phyloP scores from a whole-genome alignment of 805 yeast genomes.

The Candida golubevii region DNA sequence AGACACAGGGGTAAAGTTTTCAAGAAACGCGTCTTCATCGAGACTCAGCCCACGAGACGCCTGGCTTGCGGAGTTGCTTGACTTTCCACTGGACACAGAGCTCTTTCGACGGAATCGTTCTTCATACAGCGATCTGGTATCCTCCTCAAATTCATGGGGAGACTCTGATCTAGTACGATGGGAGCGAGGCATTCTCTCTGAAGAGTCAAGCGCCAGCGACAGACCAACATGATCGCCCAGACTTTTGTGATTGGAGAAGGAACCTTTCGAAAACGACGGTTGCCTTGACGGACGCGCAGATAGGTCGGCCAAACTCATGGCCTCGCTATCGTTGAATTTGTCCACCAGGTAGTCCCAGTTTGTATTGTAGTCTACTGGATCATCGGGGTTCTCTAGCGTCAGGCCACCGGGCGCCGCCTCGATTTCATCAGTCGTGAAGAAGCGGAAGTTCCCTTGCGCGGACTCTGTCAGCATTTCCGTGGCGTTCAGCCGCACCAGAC shows the following conservation, averaged over 20 bases:
- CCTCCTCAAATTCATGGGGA: conserved; percentile 5
- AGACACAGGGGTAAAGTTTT: conserved; percentile 30
- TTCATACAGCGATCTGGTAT: conserved; percentile 18
- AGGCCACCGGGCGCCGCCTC: conserved; percentile 87
- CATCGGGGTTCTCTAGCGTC: conserved; percentile 54
- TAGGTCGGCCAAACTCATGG: background rate
- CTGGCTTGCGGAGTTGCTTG: conserved; percentile 4
- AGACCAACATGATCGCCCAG: conserved; percentile 1
- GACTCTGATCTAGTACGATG: conserved; percentile 3
- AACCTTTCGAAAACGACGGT: background rate
- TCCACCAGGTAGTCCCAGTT: conserved; percentile 67
- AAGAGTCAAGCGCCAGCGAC: conserved; percentile 1
- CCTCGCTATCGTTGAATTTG: conserved; percentile 26
- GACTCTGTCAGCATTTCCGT: conserved; percentile 36
- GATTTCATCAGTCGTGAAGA: conserved; percentile 79
- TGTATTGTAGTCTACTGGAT: conserved; percentile 66
- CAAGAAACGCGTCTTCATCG: conserved; percentile 10
- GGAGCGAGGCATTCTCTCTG: conserved; percentile 12
- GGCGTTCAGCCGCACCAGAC: conserved; percentile 31
- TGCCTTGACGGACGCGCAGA: conserved; percentile 8
- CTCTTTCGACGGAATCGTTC: conserved; percentile 25
- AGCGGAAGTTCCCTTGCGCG: conserved; percentile 51
- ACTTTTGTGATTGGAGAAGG: conserved; percentile 4
- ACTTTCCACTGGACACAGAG: conserved; percentile 9
- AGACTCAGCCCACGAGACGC: conserved; percentile 5